A percentile compares a stretch with the other conserved stretches of the same genome.
Evolutionary conservation across 1,139 yeast genomes (phyloP).

Genomic region (Pichia sp.): DNA sequence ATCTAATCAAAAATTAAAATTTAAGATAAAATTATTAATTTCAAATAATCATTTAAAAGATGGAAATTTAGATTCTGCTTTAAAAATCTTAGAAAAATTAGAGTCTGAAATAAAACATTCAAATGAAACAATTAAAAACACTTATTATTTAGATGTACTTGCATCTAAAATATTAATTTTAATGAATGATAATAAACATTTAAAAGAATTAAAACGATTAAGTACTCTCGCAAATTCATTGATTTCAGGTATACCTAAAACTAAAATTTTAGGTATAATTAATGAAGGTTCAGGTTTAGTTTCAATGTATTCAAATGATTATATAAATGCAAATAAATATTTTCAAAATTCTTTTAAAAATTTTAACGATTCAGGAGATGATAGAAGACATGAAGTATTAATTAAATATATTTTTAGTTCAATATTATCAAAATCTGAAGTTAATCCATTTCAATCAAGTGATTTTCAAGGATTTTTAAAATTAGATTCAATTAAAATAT

Average conservation of each 20-base stretch:
- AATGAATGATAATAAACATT: constrained; percentile 11
- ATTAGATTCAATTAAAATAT: constrained; percentile 11
- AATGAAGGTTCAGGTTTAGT: constrained; percentile 73
- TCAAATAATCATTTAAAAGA: constrained; percentile 45
- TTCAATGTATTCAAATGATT: constrained; percentile 54
- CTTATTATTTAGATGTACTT: constrained; percentile 53
- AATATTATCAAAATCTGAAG: constrained; percentile 53
- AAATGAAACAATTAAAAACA: constrained; percentile 40
- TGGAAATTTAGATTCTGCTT: constrained; percentile 35
- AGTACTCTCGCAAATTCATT: constrained; percentile 18
- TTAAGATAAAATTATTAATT: constrained; percentile 48
- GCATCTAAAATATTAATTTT: constrained; percentile 54
- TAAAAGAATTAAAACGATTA: constrained; percentile 20
- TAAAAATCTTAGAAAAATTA: constrained; percentile 36
- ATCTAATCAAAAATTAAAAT: constrained; percentile 51
- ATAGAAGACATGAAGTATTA: constrained; percentile 48
- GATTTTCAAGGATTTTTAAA: constrained; percentile 39
- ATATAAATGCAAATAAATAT: constrained; percentile 55
- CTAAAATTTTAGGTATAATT: constrained; percentile 62
- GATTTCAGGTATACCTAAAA: constrained; percentile 64
- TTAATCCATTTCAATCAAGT: constrained; percentile 62
- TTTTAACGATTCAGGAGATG: constrained; percentile 75
- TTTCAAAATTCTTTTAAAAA: constrained; percentile 70
- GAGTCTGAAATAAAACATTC: constrained; percentile 35
- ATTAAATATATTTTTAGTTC: constrained; percentile 61